phyloP scores from a whole-genome alignment of 768 basidiomycete genomes.

The Hypholoma sublateritium region DNA sequence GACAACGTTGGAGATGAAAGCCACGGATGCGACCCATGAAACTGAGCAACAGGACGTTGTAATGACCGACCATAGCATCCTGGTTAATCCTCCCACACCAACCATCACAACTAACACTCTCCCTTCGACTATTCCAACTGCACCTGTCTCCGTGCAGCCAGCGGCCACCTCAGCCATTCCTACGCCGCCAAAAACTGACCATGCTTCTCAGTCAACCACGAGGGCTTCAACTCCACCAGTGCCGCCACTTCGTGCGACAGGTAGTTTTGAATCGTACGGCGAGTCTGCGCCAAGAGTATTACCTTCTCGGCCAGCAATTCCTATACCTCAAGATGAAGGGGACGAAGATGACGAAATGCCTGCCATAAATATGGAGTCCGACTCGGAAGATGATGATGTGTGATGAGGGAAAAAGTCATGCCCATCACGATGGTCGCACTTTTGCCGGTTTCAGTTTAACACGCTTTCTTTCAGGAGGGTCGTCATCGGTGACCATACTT shows the following conservation, averaged over 20 bases:
- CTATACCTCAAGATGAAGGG: slow-evolving; percentile 7
- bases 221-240: too few species aligned
- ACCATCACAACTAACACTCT: not conserved
- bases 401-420: slow-evolving; percentile 8
- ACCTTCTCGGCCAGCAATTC: not conserved
- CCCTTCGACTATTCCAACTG: too few species aligned
- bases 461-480: slow-evolving; percentile 24
- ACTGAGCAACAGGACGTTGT: slow-evolving; percentile 20
- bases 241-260: not conserved
- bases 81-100: not conserved
- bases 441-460: slow-evolving; percentile 17
- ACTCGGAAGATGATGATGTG: slow-evolving; percentile 65
- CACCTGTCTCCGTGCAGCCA: too few species aligned
- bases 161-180: too few species aligned
- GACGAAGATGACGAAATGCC: slow-evolving; percentile 78
- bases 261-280: not conserved
- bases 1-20: slow-evolving; percentile 36
- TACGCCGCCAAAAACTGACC: too few species aligned
- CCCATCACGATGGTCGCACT: not conserved
- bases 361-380: slow-evolving; percentile 73
- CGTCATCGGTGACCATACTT: slow-evolving; percentile 22
- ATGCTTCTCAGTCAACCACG: too few species aligned
- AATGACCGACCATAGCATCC: slow-evolving; percentile 19
- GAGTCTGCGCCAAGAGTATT: not conserved
- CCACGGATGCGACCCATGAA: slow-evolving; percentile 7